Conservation (phyloP, 371 early-diverging fungal genomes). For the Mortierella sp. region DNA sequence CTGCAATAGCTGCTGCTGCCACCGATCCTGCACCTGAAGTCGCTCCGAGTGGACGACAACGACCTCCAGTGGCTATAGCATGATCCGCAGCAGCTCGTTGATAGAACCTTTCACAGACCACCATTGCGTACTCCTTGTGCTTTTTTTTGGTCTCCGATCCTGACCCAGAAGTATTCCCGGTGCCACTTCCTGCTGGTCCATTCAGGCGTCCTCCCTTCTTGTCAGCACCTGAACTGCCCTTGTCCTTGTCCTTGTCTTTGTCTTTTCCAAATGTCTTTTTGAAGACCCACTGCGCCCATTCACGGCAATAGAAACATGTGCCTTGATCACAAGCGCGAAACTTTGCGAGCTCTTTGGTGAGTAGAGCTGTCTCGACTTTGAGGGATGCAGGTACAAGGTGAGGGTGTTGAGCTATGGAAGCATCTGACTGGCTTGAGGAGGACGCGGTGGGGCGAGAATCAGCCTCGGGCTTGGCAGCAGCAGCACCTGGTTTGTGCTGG, state of each 20-base stretch:
- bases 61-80: slow-evolving; percentile 6
- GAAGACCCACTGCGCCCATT: slow-evolving; percentile 86
- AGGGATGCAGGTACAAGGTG: slow-evolving; percentile 52
- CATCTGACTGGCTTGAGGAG: slow-evolving; percentile 21
- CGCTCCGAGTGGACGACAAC: slow-evolving; percentile 18
- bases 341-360: slow-evolving; percentile 78
- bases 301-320: slow-evolving; percentile 83
- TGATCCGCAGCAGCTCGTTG: slow-evolving; percentile 48
- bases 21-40: slow-evolving; percentile 47
- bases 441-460: slow-evolving; percentile 17
- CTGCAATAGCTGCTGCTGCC: slow-evolving; percentile 51
- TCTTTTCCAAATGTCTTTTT: slow-evolving; percentile 68
- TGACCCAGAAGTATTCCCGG: slow-evolving; percentile 1
- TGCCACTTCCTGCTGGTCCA: slow-evolving; percentile 9
- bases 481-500: slow-evolving; percentile 26
- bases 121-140: slow-evolving; percentile 54
- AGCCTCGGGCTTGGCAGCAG: slow-evolving; percentile 17
- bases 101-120: slow-evolving; percentile 45
- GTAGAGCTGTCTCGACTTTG: slow-evolving; percentile 60
- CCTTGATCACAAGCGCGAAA: slow-evolving; percentile 82
- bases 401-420: slow-evolving; percentile 34
- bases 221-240: slow-evolving; percentile 16
- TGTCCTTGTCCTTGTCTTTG: slow-evolving; percentile 12
- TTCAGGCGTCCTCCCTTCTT: slow-evolving; percentile 37
- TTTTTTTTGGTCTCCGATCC: slow-evolving; percentile 56